Evolutionary conservation across 1,139 yeast species (phyloP), one percentile per base, ranked within the genome.

Genomic region (Hansenula sp.): DNA sequence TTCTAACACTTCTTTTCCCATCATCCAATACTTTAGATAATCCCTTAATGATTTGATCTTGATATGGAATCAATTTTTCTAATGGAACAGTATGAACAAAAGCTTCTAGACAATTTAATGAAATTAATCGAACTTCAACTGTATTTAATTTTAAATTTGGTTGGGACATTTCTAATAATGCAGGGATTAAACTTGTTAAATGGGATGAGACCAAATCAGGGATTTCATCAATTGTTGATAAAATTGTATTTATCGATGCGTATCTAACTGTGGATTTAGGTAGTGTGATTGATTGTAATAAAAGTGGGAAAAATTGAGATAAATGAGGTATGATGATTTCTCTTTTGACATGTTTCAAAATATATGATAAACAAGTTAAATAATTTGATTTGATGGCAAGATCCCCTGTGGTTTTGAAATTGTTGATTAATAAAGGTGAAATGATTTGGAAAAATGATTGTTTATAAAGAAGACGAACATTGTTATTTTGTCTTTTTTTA

Each of bases 401-500:
- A 27, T 58, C 56, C 8, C 49, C 31, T 3, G 57, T 46, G 1
- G 54, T 33, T 4, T 60, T 57, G 55, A 70, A 77, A n/a, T 66
- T 66, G 0, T 60, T 55, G 13, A 77, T 70, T 34, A 84, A 57
- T 39, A 61, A 63, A 1, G 81, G 81, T 19, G 82, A 68, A 4
- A 81, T 67, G 10, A 71, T 66, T 46, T 78, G 78, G 62, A 88
- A 88, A 19, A 86, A 71, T 51, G 82, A 81, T 58, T 93, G 98
- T 60, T 88, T 89, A 69, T 84, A 86, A 28, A 93, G 70, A 37
- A 77, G 62, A 46, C 85, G 75, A 24, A 84, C 77, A 47, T 81
- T 77, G 46, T 84, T 70, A 48, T 79, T 79, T 51, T 73, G 62
- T 16, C 77, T 78, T 35, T 73, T 72, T 33, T 77, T 80, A 36